A percentile compares a stretch with the other conserved stretches of the same genome.
Evolutionary conservation across 2,329 filamentous ascomycete genomes (phyloP).

Genomic region (Immersiporthe knoxdaviesiana): DNA sequence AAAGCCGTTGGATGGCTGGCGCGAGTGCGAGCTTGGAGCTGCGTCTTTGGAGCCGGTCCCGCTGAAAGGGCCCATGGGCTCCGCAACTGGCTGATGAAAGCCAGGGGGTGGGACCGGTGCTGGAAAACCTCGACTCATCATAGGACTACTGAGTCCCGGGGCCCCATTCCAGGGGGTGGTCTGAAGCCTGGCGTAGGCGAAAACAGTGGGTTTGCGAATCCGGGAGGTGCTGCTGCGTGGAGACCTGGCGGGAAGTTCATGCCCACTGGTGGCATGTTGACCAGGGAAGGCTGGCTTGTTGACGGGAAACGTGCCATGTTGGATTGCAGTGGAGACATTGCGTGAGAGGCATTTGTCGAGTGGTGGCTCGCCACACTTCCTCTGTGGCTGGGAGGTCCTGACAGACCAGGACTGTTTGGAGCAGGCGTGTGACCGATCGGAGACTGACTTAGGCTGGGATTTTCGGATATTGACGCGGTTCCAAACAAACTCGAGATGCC

Average conservation of each 20-base stretch:
- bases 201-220: slow-evolving; percentile 58
- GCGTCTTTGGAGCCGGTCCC: slow-evolving; percentile 40
- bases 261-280: slow-evolving; percentile 60
- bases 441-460: slow-evolving; percentile 60
- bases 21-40: slow-evolving; percentile 63
- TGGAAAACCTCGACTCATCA: slow-evolving; percentile 48
- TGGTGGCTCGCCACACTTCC: slow-evolving; percentile 44
- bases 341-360: slow-evolving; percentile 46
- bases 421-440: slow-evolving; percentile 65
- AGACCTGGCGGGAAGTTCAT: slow-evolving; percentile 58
- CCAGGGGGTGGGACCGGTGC: slow-evolving; percentile 56
- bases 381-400: slow-evolving; percentile 66
- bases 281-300: slow-evolving; percentile 47
- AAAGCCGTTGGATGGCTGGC: slow-evolving; percentile 74
- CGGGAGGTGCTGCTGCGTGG: slow-evolving; percentile 44
- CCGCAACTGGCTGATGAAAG: slow-evolving; percentile 51
- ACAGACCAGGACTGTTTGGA: slow-evolving; percentile 67
- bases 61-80: slow-evolving; percentile 45
- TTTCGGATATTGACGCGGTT: slow-evolving; percentile 63
- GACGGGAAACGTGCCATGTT: slow-evolving; percentile 47
- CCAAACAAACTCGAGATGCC: slow-evolving; percentile 71
- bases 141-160: slow-evolving; percentile 55
- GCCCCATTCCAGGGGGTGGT: slow-evolving; percentile 51
- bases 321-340: slow-evolving; percentile 65
- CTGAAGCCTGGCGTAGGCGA: slow-evolving; percentile 48